Percentiles rank a stretch among this genome's conserved stretches.
Conservation (phyloP, 257 asterid genomes). For the Anisodus tanguticus region DNA sequence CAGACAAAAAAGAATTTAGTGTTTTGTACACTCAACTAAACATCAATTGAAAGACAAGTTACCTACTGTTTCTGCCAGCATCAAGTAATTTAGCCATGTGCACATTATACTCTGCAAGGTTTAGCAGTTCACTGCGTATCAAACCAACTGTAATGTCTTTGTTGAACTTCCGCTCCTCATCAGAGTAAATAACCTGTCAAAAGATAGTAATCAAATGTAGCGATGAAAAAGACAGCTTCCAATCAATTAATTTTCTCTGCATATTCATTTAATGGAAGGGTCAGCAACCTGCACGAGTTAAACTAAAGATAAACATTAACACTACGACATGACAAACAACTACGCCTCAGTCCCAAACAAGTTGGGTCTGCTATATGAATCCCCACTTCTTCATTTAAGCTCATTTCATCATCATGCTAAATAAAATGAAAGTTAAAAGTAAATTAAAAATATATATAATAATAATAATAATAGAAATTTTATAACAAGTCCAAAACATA, state of each 20-base stretch:
- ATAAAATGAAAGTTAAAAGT: not conserved
- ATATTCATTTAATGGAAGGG: not conserved
- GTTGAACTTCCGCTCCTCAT: constrained; percentile 88
- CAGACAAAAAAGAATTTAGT: constrained; percentile 33
- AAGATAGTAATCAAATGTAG: constrained; percentile 26
- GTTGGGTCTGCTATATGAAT: not conserved
- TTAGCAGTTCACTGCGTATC: constrained; percentile 75
- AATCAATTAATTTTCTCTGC: not conserved
- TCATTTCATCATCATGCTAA: not conserved
- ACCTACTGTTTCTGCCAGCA: constrained; percentile 93
- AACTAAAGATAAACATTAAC: not conserved
- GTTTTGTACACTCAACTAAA: constrained; percentile 24
- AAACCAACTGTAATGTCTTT: constrained; percentile 86
- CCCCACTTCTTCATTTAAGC: not conserved
- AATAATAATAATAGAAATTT: not conserved
- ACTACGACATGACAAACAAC: not conserved
- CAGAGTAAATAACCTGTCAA: constrained; percentile 88
- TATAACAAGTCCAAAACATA: not conserved
- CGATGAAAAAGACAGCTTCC: not conserved
- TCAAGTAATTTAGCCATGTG: constrained; percentile 97
- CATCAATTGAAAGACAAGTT: constrained; percentile 29
- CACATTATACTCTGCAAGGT: constrained; percentile 91
- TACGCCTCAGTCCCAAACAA: not conserved
- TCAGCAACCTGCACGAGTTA: not conserved
- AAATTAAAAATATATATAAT: too few species aligned